Percentiles rank a stretch among this genome's conserved stretches.
Conservation (phyloP, 306 rosid species). For the Prunus mongolica region DNA sequence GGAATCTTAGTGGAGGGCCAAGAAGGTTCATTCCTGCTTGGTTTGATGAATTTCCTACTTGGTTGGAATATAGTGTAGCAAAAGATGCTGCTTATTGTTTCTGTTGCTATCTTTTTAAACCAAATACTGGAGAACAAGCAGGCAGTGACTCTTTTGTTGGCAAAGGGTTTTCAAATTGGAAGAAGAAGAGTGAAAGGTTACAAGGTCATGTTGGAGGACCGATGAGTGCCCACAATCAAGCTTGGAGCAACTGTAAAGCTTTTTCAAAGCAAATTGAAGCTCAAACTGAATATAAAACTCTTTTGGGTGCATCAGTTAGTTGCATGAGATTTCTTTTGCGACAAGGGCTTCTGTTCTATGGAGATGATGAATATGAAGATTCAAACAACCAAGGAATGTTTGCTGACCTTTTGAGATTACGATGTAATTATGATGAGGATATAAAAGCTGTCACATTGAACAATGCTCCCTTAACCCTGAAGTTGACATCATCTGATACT, state of each 20-base stretch:
- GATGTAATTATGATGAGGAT: background rate
- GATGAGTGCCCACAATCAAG: background rate
- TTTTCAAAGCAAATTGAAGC: background rate
- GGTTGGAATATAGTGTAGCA: background rate
- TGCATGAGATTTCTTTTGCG: background rate
- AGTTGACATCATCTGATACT: background rate
- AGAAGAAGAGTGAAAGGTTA: background rate
- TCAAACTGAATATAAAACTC: background rate
- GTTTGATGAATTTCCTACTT: background rate
- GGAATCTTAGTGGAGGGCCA: background rate
- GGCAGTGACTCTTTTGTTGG: conserved; percentile 1
- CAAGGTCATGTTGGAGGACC: background rate
- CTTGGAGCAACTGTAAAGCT: background rate
- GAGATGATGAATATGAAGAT: background rate
- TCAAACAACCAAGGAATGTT: background rate
- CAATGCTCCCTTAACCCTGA: background rate
- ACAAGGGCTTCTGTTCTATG: background rate
- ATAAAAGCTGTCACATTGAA: background rate
- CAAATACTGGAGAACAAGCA: background rate
- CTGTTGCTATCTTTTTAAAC: background rate
- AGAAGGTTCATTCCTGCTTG: background rate
- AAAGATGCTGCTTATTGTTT: background rate
- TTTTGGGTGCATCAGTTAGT: background rate
- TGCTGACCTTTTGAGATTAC: background rate
- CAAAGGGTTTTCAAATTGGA: background rate